Conservation (phyloP, 2,329 filamentous ascomycete genomes). For the Nannizzia gypsea region DNA sequence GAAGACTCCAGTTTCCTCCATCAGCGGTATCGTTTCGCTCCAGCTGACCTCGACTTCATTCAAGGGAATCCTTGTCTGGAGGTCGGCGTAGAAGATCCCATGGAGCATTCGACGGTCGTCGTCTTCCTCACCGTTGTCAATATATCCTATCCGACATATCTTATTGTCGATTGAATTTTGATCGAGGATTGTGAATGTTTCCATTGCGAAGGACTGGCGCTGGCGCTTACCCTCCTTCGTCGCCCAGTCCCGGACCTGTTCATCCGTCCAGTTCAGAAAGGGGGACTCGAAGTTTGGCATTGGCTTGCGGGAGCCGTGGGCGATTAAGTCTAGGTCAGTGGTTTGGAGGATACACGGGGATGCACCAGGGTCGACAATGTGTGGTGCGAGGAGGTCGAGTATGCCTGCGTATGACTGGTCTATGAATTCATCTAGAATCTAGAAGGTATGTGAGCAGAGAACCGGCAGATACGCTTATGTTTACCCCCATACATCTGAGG, state of each 20-base stretch:
- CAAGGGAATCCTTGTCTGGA: not conserved
- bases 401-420: slow-evolving; percentile 5
- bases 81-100: not conserved
- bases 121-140: not conserved
- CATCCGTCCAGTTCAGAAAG: slow-evolving; percentile 3
- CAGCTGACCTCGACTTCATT: not conserved
- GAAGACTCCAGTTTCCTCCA: too few species aligned
- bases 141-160: not conserved
- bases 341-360: slow-evolving; percentile 6
- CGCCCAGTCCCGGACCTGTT: not conserved
- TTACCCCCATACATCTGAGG: not conserved
- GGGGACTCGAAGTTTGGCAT: slow-evolving; percentile 7
- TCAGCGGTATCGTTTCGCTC: not conserved
- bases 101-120: not conserved
- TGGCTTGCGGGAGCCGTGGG: slow-evolving; percentile 9
- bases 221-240: not conserved
- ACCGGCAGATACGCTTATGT: not conserved
- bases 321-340: slow-evolving; percentile 7
- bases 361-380: not conserved
- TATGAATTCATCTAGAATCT: slow-evolving; percentile 10
- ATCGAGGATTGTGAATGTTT: not conserved
- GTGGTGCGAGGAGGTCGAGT: not conserved
- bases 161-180: not conserved
- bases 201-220: not conserved
- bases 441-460: slow-evolving; percentile 1